Conservation (phyloP, 2,329 filamentous ascomycete species). For the Fusarium cyanostomum region DNA sequence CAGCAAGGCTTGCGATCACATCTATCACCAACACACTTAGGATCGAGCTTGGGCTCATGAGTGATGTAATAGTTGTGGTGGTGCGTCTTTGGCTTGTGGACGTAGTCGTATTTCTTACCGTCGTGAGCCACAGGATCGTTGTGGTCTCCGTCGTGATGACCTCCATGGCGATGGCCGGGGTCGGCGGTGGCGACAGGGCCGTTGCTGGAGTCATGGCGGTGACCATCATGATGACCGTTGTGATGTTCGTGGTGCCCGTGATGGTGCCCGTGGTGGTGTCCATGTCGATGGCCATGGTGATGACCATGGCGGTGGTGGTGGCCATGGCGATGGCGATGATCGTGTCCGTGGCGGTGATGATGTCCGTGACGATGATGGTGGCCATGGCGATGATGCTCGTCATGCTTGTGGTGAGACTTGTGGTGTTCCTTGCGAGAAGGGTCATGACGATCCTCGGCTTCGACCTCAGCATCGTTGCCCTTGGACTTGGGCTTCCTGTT, state of each 20-base stretch:
- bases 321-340: background rate
- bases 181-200: background rate
- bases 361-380: background rate
- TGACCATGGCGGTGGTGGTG: constrained; percentile 1
- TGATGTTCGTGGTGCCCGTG: background rate
- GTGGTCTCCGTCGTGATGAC: background rate
- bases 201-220: no score
- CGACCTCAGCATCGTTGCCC: background rate
- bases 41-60: constrained; percentile 24
- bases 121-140: background rate
- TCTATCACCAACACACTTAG: constrained; percentile 32
- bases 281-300: background rate
- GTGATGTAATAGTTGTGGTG: constrained; percentile 19
- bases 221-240: background rate
- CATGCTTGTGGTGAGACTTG: background rate
- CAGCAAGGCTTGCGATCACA: constrained; percentile 41
- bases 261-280: background rate
- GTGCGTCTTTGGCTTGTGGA: constrained; percentile 19
- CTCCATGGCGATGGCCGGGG: background rate
- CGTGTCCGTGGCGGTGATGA: background rate
- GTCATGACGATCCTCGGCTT: constrained; percentile 8
- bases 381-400: background rate
- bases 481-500: background rate
- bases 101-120: constrained; percentile 24
- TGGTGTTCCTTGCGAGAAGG: background rate